These are phyloP conservation scores for Symbiodinium natans DNA, from an alignment of 73 alveolate species.

Conservation along the genomic window DNA sequence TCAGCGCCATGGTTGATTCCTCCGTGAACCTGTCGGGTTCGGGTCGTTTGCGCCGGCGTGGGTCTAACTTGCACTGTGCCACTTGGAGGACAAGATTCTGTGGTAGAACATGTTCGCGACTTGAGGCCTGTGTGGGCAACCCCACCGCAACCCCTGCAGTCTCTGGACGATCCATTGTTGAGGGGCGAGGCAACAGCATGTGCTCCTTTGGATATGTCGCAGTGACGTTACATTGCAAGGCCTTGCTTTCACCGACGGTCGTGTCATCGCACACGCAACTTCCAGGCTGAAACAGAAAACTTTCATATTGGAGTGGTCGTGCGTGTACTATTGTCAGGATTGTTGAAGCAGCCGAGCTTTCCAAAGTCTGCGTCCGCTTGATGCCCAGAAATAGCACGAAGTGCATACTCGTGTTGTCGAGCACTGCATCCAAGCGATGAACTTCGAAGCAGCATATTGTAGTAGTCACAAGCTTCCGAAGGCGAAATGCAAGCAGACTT, in stretches of 20 bases:
- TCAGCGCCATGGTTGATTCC: conserved; percentile 6
- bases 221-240: background rate
- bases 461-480: too few relatives aligned
- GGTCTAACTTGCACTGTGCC: background rate
- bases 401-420: too few relatives aligned
- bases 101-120: background rate
- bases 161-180: conserved; percentile 56
- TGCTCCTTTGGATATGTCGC: background rate
- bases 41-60: conserved; percentile 50
- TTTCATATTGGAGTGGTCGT: background rate
- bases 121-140: conserved; percentile 88
- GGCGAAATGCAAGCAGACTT: too few relatives aligned
- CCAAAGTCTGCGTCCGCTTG: background rate
- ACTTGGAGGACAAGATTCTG: too few relatives aligned
- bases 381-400: background rate
- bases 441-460: too few relatives aligned
- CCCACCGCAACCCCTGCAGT: conserved; percentile 52
- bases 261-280: conserved; percentile 38
- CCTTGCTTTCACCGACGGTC: conserved; percentile 77
- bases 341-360: background rate
- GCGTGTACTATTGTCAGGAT: background rate
- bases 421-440: too few relatives aligned
- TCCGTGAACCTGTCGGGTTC: background rate
- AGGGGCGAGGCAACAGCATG: conserved; percentile 40
- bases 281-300: conserved; percentile 26